These are phyloP conservation scores for Apostasia shenzhenica DNA, from an alignment of 106 monocot species.

Conservation along the genomic window DNA sequence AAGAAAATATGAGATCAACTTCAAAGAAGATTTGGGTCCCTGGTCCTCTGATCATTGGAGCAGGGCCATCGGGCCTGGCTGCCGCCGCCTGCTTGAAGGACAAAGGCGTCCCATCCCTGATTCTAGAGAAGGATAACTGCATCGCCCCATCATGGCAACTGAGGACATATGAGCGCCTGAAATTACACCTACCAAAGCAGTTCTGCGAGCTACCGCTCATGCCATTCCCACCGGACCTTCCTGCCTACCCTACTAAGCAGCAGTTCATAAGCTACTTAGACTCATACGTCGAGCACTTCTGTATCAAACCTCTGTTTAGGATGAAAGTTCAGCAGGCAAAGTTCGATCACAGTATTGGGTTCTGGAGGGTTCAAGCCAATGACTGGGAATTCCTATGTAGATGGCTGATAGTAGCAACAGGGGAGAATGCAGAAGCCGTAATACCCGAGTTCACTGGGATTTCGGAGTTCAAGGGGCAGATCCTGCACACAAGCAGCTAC, in stretches of 20 bases:
- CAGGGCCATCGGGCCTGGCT: conserved; percentile 75
- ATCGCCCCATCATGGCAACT: conserved; percentile 65
- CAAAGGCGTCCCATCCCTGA: conserved; percentile 57
- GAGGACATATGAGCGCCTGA: conserved; percentile 63
- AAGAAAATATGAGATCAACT: background rate
- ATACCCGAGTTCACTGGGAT: conserved; percentile 39
- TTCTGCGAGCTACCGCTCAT: conserved; percentile 70
- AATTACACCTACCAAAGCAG: conserved; percentile 76
- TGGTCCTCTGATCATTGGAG: conserved; percentile 72
- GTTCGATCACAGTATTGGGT: conserved; percentile 33
- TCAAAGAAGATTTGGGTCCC: conserved; percentile 51
- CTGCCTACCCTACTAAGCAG: conserved; percentile 56
- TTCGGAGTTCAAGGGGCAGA: conserved; percentile 24
- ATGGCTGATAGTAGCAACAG: conserved; percentile 71
- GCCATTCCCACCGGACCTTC: conserved; percentile 57
- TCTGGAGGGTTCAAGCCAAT: conserved; percentile 34
- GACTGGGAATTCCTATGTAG: conserved; percentile 36
- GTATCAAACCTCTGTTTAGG: conserved; percentile 38
- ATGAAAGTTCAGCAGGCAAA: conserved; percentile 40
- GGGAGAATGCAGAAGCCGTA: conserved; percentile 55
- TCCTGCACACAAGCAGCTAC: conserved; percentile 54
- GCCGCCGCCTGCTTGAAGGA: conserved; percentile 60
- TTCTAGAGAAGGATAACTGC: conserved; percentile 65
- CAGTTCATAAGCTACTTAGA: conserved; percentile 78
- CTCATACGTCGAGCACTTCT: conserved; percentile 41